A percentile compares a stretch with the other conserved stretches of the same genome.
Evolutionary conservation across 352 stramenopile genomes (phyloP).

Genomic region (Phytophthora capsici): DNA sequence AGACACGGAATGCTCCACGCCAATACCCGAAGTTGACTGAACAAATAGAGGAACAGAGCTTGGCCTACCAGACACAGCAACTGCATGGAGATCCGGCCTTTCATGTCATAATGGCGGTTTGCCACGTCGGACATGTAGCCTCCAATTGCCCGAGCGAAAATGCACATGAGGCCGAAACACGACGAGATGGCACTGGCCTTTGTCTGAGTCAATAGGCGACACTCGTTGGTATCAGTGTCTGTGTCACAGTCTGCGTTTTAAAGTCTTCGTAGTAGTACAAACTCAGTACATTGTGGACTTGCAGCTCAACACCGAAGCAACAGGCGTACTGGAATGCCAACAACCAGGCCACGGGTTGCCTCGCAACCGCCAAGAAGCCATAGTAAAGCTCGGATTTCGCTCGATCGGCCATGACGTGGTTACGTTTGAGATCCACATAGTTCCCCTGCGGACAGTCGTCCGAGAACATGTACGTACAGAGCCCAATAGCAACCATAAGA

Average conservation of each 20-base stretch:
- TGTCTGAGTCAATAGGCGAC: conserved; percentile 28
- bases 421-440: conserved; percentile 62
- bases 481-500: conserved; percentile 73
- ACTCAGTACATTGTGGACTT: conserved; percentile 93
- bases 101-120: conserved; percentile 57
- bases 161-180: conserved; percentile 94
- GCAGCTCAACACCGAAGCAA: conserved; percentile 94
- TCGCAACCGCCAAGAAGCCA: conserved; percentile 44
- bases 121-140: conserved; percentile 80
- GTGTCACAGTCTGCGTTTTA: conserved; percentile 46
- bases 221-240: conserved; percentile 25
- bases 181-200: conserved; percentile 84
- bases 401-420: conserved; percentile 47
- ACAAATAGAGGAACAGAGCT: conserved; percentile 81
- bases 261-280: conserved; percentile 92
- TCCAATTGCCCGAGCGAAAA: conserved; percentile 89
- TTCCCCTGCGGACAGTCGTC: conserved; percentile 37
- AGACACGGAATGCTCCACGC: conserved; percentile 73
- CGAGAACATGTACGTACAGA: conserved; percentile 44
- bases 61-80: conserved; percentile 73
- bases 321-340: conserved; percentile 92
- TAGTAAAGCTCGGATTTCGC: conserved; percentile 28
- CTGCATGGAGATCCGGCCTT: conserved; percentile 64
- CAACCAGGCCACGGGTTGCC: conserved; percentile 82
- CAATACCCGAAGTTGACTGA: conserved; percentile 58